phyloP scores from a whole-genome alignment of 192 early-diverging fungal genomes.

The Rhizoclosmatium sp. region DNA sequence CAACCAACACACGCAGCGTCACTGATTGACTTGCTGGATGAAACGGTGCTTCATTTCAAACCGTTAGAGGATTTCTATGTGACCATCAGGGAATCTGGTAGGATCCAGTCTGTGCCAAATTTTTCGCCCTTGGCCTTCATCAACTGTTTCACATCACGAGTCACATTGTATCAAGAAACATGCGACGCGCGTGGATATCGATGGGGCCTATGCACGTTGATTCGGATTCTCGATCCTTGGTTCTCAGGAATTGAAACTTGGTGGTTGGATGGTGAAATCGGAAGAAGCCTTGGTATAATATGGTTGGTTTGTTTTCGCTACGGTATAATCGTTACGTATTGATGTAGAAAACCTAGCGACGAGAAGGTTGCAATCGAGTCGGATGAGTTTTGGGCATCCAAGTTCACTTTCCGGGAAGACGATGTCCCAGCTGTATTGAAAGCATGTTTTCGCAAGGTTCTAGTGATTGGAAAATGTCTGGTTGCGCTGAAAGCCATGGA shows the following conservation, averaged over 20 bases:
- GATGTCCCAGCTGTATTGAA: neutral
- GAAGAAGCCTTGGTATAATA: neutral
- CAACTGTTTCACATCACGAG: neutral
- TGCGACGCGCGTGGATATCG: neutral
- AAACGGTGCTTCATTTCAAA: neutral
- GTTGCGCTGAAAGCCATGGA: slow-evolving; percentile 23
- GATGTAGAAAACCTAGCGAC: neutral
- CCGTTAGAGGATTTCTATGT: slow-evolving; percentile 12
- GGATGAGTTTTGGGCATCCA: slow-evolving; percentile 10
- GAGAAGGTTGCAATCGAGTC: neutral
- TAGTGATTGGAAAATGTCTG: slow-evolving; percentile 32
- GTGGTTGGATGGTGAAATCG: slow-evolving; percentile 27
- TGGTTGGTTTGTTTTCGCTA: slow-evolving; percentile 1
- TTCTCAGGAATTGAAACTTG: slow-evolving; percentile 22
- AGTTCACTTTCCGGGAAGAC: neutral
- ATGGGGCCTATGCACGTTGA: neutral
- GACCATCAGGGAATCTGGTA: neutral
- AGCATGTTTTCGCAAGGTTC: neutral
- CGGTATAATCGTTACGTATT: neutral
- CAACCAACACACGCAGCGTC: neutral
- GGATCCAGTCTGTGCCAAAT: neutral
- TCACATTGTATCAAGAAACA: slow-evolving; percentile 2
- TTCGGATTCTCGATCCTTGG: slow-evolving; percentile 21
- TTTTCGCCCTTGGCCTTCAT: slow-evolving; percentile 1
- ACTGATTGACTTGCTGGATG: neutral